Evolutionary conservation across 2,329 filamentous ascomycete species (phyloP).

Genomic region (Penicillium thymicola): DNA sequence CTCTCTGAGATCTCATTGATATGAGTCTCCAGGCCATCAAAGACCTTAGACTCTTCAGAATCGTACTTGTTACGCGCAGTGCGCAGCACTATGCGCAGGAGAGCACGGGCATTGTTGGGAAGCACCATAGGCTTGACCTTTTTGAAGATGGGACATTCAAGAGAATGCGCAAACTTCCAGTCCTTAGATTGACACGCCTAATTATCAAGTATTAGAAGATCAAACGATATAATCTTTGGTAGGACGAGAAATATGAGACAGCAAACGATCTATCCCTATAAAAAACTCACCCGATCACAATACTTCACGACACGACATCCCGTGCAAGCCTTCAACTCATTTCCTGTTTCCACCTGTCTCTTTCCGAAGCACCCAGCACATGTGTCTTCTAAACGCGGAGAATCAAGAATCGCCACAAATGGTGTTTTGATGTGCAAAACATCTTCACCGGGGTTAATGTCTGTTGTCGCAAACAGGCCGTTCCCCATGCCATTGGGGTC

Average conservation of each 20-base stretch:
- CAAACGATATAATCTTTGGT: neutral
- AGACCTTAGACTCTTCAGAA: slow-evolving; percentile 40
- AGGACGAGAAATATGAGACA: neutral
- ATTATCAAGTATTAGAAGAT: neutral
- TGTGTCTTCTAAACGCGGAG: slow-evolving; percentile 49
- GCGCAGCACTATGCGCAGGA: slow-evolving; percentile 53
- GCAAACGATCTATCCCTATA: neutral
- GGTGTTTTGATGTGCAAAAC: slow-evolving; percentile 52
- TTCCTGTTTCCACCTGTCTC: slow-evolving; percentile 22
- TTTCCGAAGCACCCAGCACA: slow-evolving; percentile 58
- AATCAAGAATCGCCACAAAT: slow-evolving; percentile 54
- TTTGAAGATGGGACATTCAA: slow-evolving; percentile 56
- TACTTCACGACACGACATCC: slow-evolving; percentile 59
- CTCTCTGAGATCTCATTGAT: slow-evolving; percentile 46
- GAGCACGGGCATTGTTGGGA: slow-evolving; percentile 55
- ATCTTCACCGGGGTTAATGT: slow-evolving; percentile 49
- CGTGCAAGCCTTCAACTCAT: slow-evolving; percentile 52
- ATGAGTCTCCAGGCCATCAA: slow-evolving; percentile 49
- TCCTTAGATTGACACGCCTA: slow-evolving; percentile 58
- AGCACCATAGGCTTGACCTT: slow-evolving; percentile 46
- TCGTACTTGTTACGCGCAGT: slow-evolving; percentile 35
- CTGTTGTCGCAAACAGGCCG: slow-evolving; percentile 53
- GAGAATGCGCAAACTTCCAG: slow-evolving; percentile 59
- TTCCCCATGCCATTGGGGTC: slow-evolving; percentile 43
- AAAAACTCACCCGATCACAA: slow-evolving; percentile 53